Percentiles rank a stretch among this genome's conserved stretches.
Conservation (phyloP, 2,329 filamentous ascomycete species). For the Fusarium setosum region DNA sequence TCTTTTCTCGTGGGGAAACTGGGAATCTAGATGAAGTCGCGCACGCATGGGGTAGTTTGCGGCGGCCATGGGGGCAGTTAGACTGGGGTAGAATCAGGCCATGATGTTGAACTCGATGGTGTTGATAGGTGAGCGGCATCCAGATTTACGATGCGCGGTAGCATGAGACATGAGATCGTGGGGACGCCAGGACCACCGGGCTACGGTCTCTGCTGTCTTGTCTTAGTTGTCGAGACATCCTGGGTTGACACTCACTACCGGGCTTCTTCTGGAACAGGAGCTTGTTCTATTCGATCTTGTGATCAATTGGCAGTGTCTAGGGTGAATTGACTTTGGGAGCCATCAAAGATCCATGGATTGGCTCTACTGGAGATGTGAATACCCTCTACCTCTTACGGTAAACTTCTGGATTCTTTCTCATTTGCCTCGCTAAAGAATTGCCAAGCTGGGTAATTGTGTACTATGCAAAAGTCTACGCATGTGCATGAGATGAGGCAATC, state of each 20-base stretch:
- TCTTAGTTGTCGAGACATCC: neutral
- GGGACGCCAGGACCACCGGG: neutral
- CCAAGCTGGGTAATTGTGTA: neutral
- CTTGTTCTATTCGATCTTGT: neutral
- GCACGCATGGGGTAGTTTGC: constrained; percentile 13
- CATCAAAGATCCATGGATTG: neutral
- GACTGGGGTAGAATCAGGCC: neutral
- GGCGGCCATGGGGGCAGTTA: too few species aligned
- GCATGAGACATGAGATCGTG: neutral
- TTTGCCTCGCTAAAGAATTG: neutral
- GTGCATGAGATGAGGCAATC: neutral
- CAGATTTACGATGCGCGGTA: neutral
- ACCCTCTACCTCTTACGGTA: neutral
- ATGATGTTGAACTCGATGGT: neutral
- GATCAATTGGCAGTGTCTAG: neutral
- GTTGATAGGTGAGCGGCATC: constrained; percentile 4
- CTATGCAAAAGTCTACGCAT: neutral
- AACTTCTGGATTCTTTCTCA: neutral
- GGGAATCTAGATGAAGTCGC: constrained; percentile 5
- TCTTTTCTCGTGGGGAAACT: neutral
- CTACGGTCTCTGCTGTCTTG: neutral
- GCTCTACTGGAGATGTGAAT: neutral
- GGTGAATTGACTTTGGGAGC: neutral
- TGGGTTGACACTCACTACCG: neutral
- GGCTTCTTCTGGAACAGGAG: too few species aligned